Evolutionary conservation across 2,329 filamentous ascomycete genomes (phyloP).

Genomic region (Fusarium circinatum): DNA sequence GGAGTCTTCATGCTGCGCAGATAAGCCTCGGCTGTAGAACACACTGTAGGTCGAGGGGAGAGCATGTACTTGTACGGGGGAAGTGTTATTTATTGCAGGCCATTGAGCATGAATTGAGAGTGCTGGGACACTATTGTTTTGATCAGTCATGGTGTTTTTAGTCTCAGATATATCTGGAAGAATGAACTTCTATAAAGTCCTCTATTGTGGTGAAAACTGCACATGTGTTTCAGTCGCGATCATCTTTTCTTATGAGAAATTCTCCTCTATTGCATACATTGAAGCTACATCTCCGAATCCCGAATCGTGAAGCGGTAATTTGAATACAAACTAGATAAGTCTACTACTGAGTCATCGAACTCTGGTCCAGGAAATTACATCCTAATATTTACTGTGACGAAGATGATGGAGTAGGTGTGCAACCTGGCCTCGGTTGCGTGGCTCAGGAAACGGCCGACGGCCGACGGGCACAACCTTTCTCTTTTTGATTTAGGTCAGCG

Average conservation of each 20-base stretch:
- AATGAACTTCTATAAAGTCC: too few relatives aligned
- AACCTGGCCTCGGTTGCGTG: neutral
- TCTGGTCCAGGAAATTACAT: accelerated
- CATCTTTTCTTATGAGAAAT: neutral
- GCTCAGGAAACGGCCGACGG: neutral
- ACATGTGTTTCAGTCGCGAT: too few relatives aligned
- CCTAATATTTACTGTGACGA: too few relatives aligned
- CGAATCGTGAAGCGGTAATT: accelerated
- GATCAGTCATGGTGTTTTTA: too few relatives aligned
- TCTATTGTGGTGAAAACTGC: too few relatives aligned
- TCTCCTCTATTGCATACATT: accelerated
- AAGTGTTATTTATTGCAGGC: too few relatives aligned
- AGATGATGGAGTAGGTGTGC: neutral
- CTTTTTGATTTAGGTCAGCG: accelerated
- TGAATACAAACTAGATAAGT: too few relatives aligned
- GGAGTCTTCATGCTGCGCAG: accelerated
- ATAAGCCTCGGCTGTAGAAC: neutral
- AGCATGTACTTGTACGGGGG: too few relatives aligned
- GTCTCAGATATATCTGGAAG: too few relatives aligned
- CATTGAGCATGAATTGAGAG: neutral
- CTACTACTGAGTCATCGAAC: neutral
- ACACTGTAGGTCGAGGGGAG: too few relatives aligned
- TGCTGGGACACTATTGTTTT: too few relatives aligned
- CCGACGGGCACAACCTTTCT: neutral
- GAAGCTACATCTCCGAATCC: accelerated